Evolutionary conservation across 1,284 basidiomycete species (phyloP), one percentile per base, ranked within the genome.

Genomic region (Gyrodon tennesseensis): DNA sequence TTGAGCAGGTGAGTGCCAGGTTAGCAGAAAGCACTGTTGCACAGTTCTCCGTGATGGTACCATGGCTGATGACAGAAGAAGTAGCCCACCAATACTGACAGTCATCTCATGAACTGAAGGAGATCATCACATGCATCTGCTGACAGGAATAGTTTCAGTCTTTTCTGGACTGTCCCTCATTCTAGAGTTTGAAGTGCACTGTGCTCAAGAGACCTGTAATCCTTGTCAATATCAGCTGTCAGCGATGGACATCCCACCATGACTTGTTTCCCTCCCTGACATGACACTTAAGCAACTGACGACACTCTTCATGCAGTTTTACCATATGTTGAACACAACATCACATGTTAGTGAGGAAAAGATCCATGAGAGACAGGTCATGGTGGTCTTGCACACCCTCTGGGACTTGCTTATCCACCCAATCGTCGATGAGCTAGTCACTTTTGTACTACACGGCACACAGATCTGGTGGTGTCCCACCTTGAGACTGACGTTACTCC

Each of bases 381-480:
- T 39, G 37, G 37, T 62, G 5, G 65, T 72, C 7, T 60, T 80
- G 27, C 64, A 73, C 23, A 61, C 54, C 6, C 68, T 81, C 18
- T 80, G 79, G 79, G 69, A 74, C 29, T 56, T 64, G 8, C 57
- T 80, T 41, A 75, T 76, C 7, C 4, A 46, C 16, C 77, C 77
- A 4, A 63, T 80, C 23, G 70, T 72, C 2, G 71, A 70, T n/a
- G 68, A 68, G 25, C 68, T 80, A 2, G n/a, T 52, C 7, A 40
- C 58, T 8, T 58, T 73, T 9, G 51, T 76, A 23, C 65, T 65
- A 3, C 63, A 69, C n/a, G 67, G 73, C 31, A 70, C 78, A 18
- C 76, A 76, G 15, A 76, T 83, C 27, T 82, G 81, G 79, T 83
- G 81, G 81, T 83, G 80, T 60, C 79, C 78, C 1, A 81, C 80